Base-by-base conservation (phyloP, 805 yeast species). In the Zygoascus ofunaensis region DNA sequence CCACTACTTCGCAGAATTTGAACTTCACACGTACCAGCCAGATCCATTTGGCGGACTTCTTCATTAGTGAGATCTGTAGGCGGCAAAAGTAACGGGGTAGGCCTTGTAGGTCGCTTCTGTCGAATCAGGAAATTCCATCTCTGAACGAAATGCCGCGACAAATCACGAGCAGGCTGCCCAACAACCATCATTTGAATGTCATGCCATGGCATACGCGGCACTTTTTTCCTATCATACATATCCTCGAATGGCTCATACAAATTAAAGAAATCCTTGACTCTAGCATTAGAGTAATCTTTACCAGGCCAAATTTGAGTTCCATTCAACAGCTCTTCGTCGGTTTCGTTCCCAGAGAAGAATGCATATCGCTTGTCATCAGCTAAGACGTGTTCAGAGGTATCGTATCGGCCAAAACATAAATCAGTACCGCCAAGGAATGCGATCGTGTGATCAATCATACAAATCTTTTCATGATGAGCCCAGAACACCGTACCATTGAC, bases 201-300 rank as follows among this genome's bases (percentile, higher is more conserved):
- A 63, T 92, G 99, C 99, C 98, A 92, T 7, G 98, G 98, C 99
- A 92, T 92, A 55, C 99, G 76, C 2, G 98, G 97, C 18, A 76
- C 73, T 17, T 62, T 62, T 14, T 73, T 69, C 48, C 99, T 74
- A 61, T 92, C 94, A 58, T 87, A 87, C 92, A 90, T 82, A 19
- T 86, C 85, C 41, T 86, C 94, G 56, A 80, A 87, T 2, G 98
- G 97, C 53, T 79, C 77, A 50, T 87, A 86, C 46, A 92, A 70
- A 3, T 73, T 80, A 57, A 61, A 74, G 60, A 92, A 92, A 61
- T 92, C 99, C 55, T 82, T 81, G 14, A 84, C 87, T 51, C 98
- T 74, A 2, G 98, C 95, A 60, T 92, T 92, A 0, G 97, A 89
- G 61, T 92, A 92, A 64, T 92, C 99, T 57, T 92, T 92, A 20